These are phyloP conservation scores for Dacryopinax spathularia DNA, from an alignment of 768 basidiomycete species.

Conservation along the genomic window DNA sequence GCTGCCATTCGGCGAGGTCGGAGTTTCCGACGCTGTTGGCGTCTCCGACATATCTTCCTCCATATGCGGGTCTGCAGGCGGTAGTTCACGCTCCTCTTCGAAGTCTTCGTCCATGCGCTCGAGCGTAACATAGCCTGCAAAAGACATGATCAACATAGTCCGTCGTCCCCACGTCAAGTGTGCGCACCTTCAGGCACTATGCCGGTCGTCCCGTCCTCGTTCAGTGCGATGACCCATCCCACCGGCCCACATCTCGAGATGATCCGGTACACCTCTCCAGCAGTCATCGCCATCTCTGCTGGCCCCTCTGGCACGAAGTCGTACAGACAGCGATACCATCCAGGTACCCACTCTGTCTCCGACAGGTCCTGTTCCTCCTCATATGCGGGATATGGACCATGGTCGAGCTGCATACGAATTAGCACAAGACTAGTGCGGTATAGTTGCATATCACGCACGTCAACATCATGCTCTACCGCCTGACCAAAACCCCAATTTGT, in stretches of 20 bases:
- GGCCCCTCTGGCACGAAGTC: conserved; percentile 66
- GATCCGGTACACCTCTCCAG: neutral
- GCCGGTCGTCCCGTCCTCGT: neutral
- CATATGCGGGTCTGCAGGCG: neutral
- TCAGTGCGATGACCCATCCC: neutral
- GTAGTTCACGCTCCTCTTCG: neutral
- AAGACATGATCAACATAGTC: neutral
- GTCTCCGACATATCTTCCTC: neutral
- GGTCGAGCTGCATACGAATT: neutral
- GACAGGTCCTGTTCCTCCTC: neutral
- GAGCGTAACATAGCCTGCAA: neutral
- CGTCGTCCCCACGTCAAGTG: too few species aligned
- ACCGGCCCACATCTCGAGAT: neutral
- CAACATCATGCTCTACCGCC: neutral
- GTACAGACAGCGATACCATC: conserved; percentile 63
- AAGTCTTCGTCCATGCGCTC: neutral
- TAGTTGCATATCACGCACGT: too few species aligned
- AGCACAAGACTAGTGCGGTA: too few species aligned
- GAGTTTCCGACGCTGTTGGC: neutral
- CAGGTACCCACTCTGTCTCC: conserved; percentile 39
- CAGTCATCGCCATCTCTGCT: conserved; percentile 57
- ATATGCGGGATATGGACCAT: neutral
- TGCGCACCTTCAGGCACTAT: neutral
- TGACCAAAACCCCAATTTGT: neutral
- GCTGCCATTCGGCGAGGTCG: neutral